phyloP scores from a whole-genome alignment of 306 rosid species.

The Morella rubra region DNA sequence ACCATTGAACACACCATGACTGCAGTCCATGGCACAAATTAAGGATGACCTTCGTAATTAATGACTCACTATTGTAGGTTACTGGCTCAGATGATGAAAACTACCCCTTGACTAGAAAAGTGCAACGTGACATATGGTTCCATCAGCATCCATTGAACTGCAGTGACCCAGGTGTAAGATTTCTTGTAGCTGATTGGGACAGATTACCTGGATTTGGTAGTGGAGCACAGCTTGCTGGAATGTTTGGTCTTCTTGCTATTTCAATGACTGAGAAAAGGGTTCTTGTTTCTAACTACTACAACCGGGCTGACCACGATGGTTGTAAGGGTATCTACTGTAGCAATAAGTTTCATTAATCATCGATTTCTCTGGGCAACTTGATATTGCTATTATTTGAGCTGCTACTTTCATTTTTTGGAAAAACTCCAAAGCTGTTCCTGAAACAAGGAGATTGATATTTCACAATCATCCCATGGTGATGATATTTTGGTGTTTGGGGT shows the following conservation, averaged over 20 bases:
- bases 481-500: neutral
- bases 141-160: slow-evolving; percentile 93
- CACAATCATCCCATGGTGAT: neutral
- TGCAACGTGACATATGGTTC: slow-evolving; percentile 81
- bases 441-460: neutral
- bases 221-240: slow-evolving; percentile 87
- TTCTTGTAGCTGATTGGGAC: slow-evolving; percentile 92
- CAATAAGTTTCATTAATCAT: neutral
- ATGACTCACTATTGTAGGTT: slow-evolving; percentile 43
- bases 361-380: neutral
- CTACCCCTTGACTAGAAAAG: slow-evolving; percentile 82
- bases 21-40: neutral
- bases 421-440: neutral
- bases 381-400: neutral
- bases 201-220: slow-evolving; percentile 84
- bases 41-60: neutral
- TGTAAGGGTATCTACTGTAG: slow-evolving; percentile 58
- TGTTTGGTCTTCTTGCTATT: slow-evolving; percentile 86
- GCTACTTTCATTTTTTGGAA: neutral
- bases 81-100: slow-evolving; percentile 91
- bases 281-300: slow-evolving; percentile 69
- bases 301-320: slow-evolving; percentile 86
- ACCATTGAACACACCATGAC: neutral
- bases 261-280: slow-evolving; percentile 85
- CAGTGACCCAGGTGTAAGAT: slow-evolving; percentile 50